phyloP scores from a whole-genome alignment of 257 asterid species.

The Salvia rosmarinus region DNA sequence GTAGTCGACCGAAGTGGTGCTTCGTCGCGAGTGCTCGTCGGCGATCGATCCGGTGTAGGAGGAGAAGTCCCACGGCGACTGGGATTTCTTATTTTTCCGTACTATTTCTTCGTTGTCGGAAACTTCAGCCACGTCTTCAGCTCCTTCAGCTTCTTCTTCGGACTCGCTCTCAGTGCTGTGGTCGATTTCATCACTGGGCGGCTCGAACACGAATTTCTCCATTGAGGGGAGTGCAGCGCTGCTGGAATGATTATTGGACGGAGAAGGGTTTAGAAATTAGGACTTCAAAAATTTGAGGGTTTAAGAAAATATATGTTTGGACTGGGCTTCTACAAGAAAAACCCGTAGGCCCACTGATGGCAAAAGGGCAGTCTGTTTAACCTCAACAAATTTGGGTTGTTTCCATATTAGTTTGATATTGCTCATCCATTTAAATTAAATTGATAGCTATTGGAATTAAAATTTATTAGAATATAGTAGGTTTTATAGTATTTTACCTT shows the following conservation, averaged over 20 bases:
- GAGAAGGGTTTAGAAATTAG: slow-evolving; percentile 34
- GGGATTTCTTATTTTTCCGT: slow-evolving; percentile 49
- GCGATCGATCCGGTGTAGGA: slow-evolving; percentile 74
- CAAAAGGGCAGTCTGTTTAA: too few relatives aligned
- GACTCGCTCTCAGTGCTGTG: slow-evolving; percentile 36
- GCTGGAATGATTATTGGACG: background rate
- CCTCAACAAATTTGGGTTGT: too few relatives aligned
- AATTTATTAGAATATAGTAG: too few relatives aligned
- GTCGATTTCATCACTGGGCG: slow-evolving; percentile 80
- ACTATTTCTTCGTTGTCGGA: slow-evolving; percentile 22
- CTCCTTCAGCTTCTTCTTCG: slow-evolving; percentile 41
- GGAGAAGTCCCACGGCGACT: slow-evolving; percentile 98
- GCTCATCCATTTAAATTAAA: too few relatives aligned
- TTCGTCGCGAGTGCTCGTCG: slow-evolving; percentile 43
- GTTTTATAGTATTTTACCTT: too few relatives aligned
- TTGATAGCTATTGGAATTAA: too few relatives aligned
- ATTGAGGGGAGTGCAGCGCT: slow-evolving; percentile 36
- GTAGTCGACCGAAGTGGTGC: slow-evolving; percentile 82
- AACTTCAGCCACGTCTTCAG: slow-evolving; percentile 23
- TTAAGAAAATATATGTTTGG: slow-evolving; percentile 7
- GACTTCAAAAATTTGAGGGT: background rate
- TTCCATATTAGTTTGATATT: too few relatives aligned
- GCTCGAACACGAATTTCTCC: slow-evolving; percentile 75
- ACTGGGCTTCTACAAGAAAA: too few relatives aligned
- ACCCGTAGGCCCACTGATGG: too few relatives aligned